Evolutionary conservation across 1,284 basidiomycete species (phyloP).

Genomic region (Puccinia novopanici): DNA sequence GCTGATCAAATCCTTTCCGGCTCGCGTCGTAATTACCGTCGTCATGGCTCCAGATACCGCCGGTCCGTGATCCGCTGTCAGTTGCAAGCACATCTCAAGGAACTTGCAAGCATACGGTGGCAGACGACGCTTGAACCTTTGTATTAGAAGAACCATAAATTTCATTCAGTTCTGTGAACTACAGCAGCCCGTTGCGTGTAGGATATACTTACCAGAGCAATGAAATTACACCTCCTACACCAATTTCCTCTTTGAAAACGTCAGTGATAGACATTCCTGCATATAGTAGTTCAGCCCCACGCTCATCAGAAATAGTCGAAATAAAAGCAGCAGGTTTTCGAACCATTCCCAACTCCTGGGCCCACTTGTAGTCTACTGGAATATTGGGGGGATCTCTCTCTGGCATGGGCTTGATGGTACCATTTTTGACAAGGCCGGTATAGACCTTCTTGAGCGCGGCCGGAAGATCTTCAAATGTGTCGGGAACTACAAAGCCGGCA

Average conservation of each 20-base stretch:
- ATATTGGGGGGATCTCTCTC: too few species aligned
- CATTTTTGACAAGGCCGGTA: too few species aligned
- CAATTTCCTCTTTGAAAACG: conserved; percentile 96
- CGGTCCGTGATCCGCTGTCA: conserved; percentile 98
- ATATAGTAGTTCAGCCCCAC: conserved; percentile 96
- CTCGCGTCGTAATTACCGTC: conserved; percentile 97
- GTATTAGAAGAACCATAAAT: background rate
- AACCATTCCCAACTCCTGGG: conserved; percentile 91
- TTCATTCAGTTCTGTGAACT: background rate
- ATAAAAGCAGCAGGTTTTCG: conserved; percentile 99
- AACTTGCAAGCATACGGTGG: conserved; percentile 87
- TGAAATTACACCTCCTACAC: conserved; percentile 93
- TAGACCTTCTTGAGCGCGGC: conserved; percentile 75
- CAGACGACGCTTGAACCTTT: conserved; percentile 60
- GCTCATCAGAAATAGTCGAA: conserved; percentile 98
- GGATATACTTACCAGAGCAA: conserved; percentile 98
- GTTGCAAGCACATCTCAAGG: conserved; percentile 99
- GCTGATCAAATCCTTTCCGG: conserved; percentile 97
- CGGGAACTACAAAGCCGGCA: conserved; percentile 93
- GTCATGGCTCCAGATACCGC: conserved; percentile 94
- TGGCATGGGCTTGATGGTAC: too few species aligned
- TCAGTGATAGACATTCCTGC: conserved; percentile 99
- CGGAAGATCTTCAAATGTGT: conserved; percentile 96
- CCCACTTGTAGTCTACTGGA: conserved; percentile 99
- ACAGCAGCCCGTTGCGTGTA: conserved; percentile 57